Base-by-base conservation (phyloP, 768 basidiomycete genomes). In the Dentipellis fragilis region DNA sequence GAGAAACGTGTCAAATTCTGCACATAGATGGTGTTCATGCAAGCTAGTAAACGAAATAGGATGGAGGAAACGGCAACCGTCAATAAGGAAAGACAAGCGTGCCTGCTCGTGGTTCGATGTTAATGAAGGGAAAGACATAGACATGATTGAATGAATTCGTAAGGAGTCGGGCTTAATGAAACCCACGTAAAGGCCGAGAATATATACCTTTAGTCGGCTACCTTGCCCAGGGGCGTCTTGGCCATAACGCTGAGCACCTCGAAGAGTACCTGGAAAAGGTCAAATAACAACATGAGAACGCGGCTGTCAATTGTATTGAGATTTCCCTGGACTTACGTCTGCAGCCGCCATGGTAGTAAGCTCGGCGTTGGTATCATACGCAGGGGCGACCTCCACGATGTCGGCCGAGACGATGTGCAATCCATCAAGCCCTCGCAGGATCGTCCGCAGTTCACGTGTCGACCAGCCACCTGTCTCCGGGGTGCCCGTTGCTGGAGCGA, bases 391-490 rank as follows among this genome's bases (percentile, higher is more conserved):
- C 65, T 92, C 89, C 48, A 92, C 89, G 46, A 92, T 80, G 65
- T 92, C 89, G 9, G 84, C 86, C 38, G 83, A 87, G 48, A 91
- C 86, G 58, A 92, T 83, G 57, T 80, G 73, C 52, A 91, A 73
- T 12, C 88, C 87, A 54, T 84, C 83, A 12, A 92, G 69, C 17
- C 89, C 88, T 49, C 88, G 74, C 56, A 91, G 68, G 63, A 91
- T 87, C 7, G 83, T 81, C 50, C 86, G 81, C 51, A 90, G 71
- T 68, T 92, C 89, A 56, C 89, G 83, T 7, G 88, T 89, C 4
- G 87, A 85, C 89, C 87, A 90, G 10, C 81, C 88, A 0, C 88
- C 89, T 0, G 88, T 85, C 69, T 91, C 89, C 0, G 89, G 89
- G 0, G 89, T 91, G 4, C 89, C 89, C 0, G 89, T 89, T 0